These are phyloP conservation scores for Diaporthe sp. DNA, from an alignment of 2,329 filamentous ascomycete genomes.

Conservation along the genomic window DNA sequence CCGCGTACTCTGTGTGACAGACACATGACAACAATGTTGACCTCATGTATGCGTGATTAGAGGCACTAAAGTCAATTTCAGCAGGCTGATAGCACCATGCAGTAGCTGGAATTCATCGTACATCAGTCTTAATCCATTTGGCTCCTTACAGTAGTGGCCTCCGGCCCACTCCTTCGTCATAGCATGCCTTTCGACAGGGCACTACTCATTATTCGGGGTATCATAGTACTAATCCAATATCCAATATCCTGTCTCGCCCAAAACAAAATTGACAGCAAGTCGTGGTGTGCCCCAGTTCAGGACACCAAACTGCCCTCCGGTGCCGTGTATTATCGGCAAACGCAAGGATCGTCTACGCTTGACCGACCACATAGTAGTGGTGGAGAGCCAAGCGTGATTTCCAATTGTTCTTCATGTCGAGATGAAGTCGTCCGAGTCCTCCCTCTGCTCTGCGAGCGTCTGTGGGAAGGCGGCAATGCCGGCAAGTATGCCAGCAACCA, in stretches of 20 bases:
- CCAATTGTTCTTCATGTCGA: slow-evolving; percentile 50
- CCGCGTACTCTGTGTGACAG: background rate
- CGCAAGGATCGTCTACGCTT: background rate
- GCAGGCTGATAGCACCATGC: background rate
- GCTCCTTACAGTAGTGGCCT: background rate
- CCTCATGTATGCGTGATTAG: background rate
- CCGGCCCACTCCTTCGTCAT: background rate
- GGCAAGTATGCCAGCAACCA: slow-evolving; percentile 80
- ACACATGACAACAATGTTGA: background rate
- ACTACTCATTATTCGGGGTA: slow-evolving; percentile 24
- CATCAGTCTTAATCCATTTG: background rate
- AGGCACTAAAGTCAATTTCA: background rate
- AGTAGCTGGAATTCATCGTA: background rate
- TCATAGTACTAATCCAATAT: slow-evolving; percentile 14
- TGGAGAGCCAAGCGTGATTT: no score
- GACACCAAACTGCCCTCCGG: background rate
- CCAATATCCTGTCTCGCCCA: background rate
- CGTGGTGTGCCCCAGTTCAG: background rate
- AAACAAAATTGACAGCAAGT: background rate
- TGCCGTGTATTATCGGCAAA: background rate
- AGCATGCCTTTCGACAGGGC: background rate
- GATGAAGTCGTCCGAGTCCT: slow-evolving; percentile 77
- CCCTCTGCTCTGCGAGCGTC: slow-evolving; percentile 75
- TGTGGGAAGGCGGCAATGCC: slow-evolving; percentile 83
- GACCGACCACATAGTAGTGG: background rate